phyloP scores from a whole-genome alignment of 2,329 filamentous ascomycete genomes.

The Aureobasidium sp. region DNA sequence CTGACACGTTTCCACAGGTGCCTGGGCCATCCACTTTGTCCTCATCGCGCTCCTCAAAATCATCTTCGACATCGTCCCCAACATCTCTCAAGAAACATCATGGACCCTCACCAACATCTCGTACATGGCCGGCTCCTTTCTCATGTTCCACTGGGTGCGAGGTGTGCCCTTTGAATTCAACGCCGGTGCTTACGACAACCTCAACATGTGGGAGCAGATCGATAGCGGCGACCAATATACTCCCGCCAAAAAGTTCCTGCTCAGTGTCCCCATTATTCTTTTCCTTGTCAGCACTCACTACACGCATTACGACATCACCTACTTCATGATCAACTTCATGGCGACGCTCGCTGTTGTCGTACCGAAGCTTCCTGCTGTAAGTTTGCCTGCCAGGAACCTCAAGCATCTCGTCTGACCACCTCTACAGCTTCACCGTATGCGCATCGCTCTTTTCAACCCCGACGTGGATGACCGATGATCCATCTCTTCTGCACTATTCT shows the following conservation, averaged over 20 bases:
- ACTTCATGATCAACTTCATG: constrained; percentile 95
- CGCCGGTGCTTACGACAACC: constrained; percentile 93
- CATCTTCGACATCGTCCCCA: constrained; percentile 92
- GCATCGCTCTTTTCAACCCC: constrained; percentile 31
- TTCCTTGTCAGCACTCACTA: constrained; percentile 98
- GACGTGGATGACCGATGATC: constrained; percentile 23
- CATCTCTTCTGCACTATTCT: neutral
- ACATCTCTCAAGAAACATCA: constrained; percentile 93
- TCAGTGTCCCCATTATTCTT: constrained; percentile 86
- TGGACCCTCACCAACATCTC: constrained; percentile 99
- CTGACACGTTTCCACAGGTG: constrained; percentile 52
- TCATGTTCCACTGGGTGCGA: constrained; percentile 99
- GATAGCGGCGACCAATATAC: constrained; percentile 99
- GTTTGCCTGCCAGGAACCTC: constrained; percentile 30
- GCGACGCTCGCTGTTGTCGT: constrained; percentile 90
- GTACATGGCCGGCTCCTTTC: constrained; percentile 97
- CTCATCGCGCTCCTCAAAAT: constrained; percentile 89
- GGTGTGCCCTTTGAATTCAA: constrained; percentile 99
- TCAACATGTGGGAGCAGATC: constrained; percentile 99
- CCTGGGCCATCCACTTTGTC: constrained; percentile 96
- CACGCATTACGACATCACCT: constrained; percentile 94
- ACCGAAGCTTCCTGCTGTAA: constrained; percentile 89
- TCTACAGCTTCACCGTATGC: constrained; percentile 31
- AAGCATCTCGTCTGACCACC: neutral
- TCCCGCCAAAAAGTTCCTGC: constrained; percentile 94